Evolutionary conservation across 2,329 filamentous ascomycete genomes (phyloP).

Genomic region (Ascochyta koolunga): DNA sequence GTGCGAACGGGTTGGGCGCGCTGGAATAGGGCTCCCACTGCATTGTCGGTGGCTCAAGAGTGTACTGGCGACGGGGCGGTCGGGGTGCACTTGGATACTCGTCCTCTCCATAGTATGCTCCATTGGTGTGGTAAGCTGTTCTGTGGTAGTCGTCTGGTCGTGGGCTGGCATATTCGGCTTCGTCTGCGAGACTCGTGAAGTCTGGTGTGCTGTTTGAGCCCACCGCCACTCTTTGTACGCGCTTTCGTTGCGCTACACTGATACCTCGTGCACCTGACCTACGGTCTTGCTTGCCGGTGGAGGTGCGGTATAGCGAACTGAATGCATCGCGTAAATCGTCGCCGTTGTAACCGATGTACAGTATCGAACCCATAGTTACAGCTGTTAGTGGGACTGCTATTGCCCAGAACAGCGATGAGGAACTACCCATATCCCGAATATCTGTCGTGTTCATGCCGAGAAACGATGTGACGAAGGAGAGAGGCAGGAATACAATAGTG

Average conservation of each 20-base stretch:
- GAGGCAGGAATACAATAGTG: slow-evolving; percentile 53
- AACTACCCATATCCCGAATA: slow-evolving; percentile 49
- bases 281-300: slow-evolving; percentile 27
- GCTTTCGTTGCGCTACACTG: slow-evolving; percentile 35
- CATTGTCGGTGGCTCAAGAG: not conserved
- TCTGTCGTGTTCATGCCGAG: slow-evolving; percentile 52
- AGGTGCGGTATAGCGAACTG: slow-evolving; percentile 15
- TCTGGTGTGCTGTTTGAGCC: slow-evolving; percentile 21
- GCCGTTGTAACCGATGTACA: slow-evolving; percentile 40
- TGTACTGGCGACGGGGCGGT: not conserved
- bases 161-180: slow-evolving; percentile 33
- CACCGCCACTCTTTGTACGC: slow-evolving; percentile 7
- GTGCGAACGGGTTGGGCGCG: not conserved
- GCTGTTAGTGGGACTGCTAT: slow-evolving; percentile 39
- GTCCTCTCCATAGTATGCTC: not conserved
- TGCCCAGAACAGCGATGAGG: slow-evolving; percentile 50
- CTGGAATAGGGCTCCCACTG: slow-evolving; percentile 3
- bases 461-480: slow-evolving; percentile 53
- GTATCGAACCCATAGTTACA: slow-evolving; percentile 30
- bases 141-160: slow-evolving; percentile 4
- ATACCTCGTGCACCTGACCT: slow-evolving; percentile 26
- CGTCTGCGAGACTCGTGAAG: slow-evolving; percentile 23
- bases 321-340: slow-evolving; percentile 30
- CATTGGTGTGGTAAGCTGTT: not conserved
- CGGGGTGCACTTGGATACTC: not conserved